Evolutionary conservation across 2,329 filamentous ascomycete species (phyloP).

Genomic region (Tetracladium maxilliforme): DNA sequence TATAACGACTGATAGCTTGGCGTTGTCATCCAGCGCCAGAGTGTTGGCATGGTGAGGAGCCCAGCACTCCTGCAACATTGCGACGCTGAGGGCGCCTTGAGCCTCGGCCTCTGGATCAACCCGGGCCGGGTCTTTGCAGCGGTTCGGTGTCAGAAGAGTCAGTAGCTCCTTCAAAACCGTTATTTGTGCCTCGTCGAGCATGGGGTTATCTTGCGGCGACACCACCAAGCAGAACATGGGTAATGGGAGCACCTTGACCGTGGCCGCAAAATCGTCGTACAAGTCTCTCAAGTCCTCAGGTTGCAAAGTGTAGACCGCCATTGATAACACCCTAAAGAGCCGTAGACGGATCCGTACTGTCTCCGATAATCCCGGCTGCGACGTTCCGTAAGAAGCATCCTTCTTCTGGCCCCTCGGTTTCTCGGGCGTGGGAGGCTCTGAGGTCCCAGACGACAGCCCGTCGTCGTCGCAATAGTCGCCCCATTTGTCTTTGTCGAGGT

Average conservation of each 20-base stretch:
- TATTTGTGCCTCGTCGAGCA: constrained; percentile 20
- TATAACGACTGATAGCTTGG: constrained; percentile 37
- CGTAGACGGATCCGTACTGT: background rate
- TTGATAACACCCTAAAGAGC: constrained; percentile 6
- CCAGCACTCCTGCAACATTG: constrained; percentile 33
- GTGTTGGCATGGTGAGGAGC: constrained; percentile 36
- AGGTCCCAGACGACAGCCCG: constrained; percentile 25
- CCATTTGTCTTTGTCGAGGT: constrained; percentile 44
- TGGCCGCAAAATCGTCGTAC: constrained; percentile 29
- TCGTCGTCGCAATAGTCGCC: constrained; percentile 31
- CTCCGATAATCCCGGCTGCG: constrained; percentile 12
- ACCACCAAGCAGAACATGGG: constrained; percentile 22
- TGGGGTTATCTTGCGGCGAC: constrained; percentile 19
- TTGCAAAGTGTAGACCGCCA: constrained; percentile 20
- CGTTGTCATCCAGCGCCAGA: constrained; percentile 32
- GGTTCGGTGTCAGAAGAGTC: constrained; percentile 34
- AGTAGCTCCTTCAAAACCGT: too few species aligned
- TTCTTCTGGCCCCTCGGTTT: constrained; percentile 8
- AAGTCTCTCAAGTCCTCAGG: constrained; percentile 27
- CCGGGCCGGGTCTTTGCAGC: constrained; percentile 19
- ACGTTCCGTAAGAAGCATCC: constrained; percentile 12
- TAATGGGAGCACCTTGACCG: constrained; percentile 19
- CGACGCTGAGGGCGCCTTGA: constrained; percentile 28
- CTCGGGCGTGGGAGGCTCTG: constrained; percentile 22
- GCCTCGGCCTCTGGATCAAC: constrained; percentile 19